phyloP scores from a whole-genome alignment of 345 rosid genomes.

The Gossypium mustelinum region DNA sequence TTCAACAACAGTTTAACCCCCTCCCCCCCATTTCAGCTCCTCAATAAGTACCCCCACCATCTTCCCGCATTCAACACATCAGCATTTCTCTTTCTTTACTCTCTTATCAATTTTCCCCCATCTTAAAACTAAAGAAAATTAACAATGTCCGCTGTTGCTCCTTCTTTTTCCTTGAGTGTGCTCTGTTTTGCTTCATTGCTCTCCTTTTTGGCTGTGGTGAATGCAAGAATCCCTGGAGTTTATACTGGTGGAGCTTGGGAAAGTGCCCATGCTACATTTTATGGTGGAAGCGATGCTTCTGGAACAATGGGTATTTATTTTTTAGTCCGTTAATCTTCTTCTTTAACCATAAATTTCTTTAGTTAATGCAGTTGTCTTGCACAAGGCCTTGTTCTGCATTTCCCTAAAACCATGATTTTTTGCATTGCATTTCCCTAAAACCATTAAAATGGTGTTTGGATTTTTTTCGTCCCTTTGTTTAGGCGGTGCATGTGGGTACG shows the following conservation, averaged over 20 bases:
- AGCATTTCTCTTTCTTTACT: not conserved
- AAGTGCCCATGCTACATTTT: constrained; percentile 71
- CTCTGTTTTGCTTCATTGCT: constrained; percentile 17
- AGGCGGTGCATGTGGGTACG: constrained; percentile 99
- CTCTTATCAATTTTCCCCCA: not conserved
- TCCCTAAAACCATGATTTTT: not conserved
- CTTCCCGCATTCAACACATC: not conserved
- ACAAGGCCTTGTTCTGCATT: no score
- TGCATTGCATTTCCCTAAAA: not conserved
- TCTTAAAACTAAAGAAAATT: not conserved
- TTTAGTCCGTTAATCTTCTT: not conserved
- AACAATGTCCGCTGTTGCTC: not conserved
- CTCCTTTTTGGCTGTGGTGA: not conserved
- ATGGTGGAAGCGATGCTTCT: constrained; percentile 65
- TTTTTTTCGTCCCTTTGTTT: not conserved
- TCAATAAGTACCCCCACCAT: constrained; percentile 24
- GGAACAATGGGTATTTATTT: constrained; percentile 68
- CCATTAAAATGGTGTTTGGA: not conserved
- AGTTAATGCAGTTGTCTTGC: not conserved
- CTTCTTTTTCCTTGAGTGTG: constrained; percentile 9
- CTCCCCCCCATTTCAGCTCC: not conserved
- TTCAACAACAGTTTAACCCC: not conserved
- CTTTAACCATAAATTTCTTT: not conserved
- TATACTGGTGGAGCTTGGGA: constrained; percentile 49
- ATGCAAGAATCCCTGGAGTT: constrained; percentile 50